Conservation (phyloP, 139 green algal genomes). For the Protoeuglena noctilucae region DNA sequence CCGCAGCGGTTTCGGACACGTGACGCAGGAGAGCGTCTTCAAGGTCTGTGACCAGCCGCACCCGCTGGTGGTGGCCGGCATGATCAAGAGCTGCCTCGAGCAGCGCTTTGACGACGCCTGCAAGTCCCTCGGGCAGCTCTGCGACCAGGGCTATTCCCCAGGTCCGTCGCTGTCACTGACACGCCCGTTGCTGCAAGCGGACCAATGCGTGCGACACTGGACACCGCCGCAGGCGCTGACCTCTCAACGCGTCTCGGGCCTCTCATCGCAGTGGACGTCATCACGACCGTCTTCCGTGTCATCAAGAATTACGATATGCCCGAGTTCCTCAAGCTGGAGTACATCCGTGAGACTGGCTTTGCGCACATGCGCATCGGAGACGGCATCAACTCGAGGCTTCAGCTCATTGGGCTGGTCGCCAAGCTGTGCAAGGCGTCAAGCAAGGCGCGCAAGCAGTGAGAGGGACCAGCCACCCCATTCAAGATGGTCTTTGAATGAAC, state of each 20-base stretch:
- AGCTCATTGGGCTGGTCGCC: conserved; percentile 79
- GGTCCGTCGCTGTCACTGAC: too few relatives aligned
- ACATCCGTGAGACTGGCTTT: conserved; percentile 84
- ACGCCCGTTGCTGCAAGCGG: too few relatives aligned
- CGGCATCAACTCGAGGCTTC: conserved; percentile 75
- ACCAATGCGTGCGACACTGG: too few relatives aligned
- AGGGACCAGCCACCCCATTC: not conserved
- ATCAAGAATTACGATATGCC: conserved; percentile 55
- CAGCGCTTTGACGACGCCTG: conserved; percentile 66
- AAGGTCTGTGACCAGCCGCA: conserved; percentile 96
- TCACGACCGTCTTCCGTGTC: conserved; percentile 88
- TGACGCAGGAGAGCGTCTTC: conserved; percentile 84
- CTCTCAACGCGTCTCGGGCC: too few relatives aligned
- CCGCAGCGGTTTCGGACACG: conserved; percentile 74
- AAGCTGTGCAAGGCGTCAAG: conserved; percentile 68
- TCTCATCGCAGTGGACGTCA: too few relatives aligned
- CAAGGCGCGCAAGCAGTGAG: not conserved
- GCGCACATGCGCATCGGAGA: conserved; percentile 83
- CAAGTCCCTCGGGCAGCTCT: conserved; percentile 57
- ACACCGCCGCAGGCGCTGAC: too few relatives aligned
- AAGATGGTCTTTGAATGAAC: too few relatives aligned
- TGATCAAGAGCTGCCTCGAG: conserved; percentile 50
- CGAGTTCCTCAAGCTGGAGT: conserved; percentile 96
- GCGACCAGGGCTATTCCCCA: conserved; percentile 70
- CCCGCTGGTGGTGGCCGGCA: conserved; percentile 57